A percentile compares a stretch with the other conserved stretches of the same genome.
These are phyloP conservation scores for Hemisphaericaspora lyxosophila DNA, from an alignment of 1,139 yeast species.

Conservation along the genomic window DNA sequence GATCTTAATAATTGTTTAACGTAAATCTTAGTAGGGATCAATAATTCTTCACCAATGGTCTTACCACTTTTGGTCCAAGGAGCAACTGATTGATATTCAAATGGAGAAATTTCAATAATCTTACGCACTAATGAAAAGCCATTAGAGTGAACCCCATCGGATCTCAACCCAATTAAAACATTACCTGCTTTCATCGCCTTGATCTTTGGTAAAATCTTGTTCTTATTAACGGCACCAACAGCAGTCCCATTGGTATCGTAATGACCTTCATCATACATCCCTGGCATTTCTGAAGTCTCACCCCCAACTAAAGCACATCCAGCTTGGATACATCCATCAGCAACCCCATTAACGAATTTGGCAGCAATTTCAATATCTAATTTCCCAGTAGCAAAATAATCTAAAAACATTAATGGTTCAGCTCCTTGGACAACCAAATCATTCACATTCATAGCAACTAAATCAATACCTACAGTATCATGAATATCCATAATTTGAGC, in stretches of 20 bases:
- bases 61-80: slow-evolving; percentile 76
- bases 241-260: slow-evolving; percentile 99
- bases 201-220: slow-evolving; percentile 69
- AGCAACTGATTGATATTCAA: slow-evolving; percentile 68
- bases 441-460: slow-evolving; percentile 98
- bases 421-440: slow-evolving; percentile 99
- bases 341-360: slow-evolving; percentile 91
- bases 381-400: slow-evolving; percentile 94
- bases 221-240: slow-evolving; percentile 93
- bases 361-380: slow-evolving; percentile 83
- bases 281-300: slow-evolving; percentile 99
- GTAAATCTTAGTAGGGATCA: slow-evolving; percentile 90
- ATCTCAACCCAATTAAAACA: slow-evolving; percentile 78
- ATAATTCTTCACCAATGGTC: slow-evolving; percentile 81
- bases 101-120: slow-evolving; percentile 73
- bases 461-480: slow-evolving; percentile 95
- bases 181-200: slow-evolving; percentile 74
- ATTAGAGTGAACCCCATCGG: slow-evolving; percentile 94
- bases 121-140: slow-evolving; percentile 97
- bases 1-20: slow-evolving; percentile 86
- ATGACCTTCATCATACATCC: slow-evolving; percentile 92
- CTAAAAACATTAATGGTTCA: slow-evolving; percentile 92
- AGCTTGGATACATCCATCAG: slow-evolving; percentile 91
- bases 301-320: slow-evolving; percentile 99
- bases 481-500: slow-evolving; percentile 90